Percentiles rank a stretch among this genome's conserved stretches.
Conservation (phyloP, 768 basidiomycete genomes). For the Mycena kentingensis region DNA sequence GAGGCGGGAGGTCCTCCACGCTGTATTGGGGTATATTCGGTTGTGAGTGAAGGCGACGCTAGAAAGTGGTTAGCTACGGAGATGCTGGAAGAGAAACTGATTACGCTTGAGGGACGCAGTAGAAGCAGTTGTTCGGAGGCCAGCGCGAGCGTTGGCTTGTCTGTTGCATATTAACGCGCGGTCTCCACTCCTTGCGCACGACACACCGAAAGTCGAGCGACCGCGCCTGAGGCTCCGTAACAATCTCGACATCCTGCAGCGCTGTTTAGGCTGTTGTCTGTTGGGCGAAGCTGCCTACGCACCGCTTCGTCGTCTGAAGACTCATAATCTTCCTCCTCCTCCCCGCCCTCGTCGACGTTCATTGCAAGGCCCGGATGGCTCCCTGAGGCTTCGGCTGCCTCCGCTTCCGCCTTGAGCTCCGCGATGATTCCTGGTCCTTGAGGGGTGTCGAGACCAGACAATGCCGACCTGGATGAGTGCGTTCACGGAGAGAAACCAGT, state of each 20-base stretch:
- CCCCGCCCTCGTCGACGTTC: conserved; percentile 41
- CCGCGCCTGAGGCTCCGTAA: conserved; percentile 76
- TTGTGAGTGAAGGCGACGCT: conserved; percentile 54
- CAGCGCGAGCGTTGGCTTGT: conserved; percentile 36
- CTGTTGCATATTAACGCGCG: conserved; percentile 26
- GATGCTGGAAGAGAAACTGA: conserved; percentile 8
- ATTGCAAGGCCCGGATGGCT: conserved; percentile 25
- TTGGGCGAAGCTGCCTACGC: conserved; percentile 8
- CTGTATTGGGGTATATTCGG: conserved; percentile 79
- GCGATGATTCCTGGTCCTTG: conserved; percentile 52
- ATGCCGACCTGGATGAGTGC: conserved; percentile 29
- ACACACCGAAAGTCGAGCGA: conserved; percentile 75
- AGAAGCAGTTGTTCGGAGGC: conserved; percentile 34
- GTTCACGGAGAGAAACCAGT: conserved; percentile 10
- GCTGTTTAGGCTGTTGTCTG: conserved; percentile 1
- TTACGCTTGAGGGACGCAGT: conserved; percentile 37
- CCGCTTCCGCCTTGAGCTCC: conserved; percentile 50
- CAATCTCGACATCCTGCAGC: conserved; percentile 82
- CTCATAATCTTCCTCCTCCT: conserved; percentile 46
- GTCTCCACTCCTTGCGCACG: neutral
- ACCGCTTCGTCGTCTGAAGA: conserved; percentile 54
- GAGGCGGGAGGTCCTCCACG: conserved; percentile 49
- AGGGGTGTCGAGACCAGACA: conserved; percentile 44
- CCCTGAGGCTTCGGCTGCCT: conserved; percentile 29
- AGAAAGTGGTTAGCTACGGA: neutral